These are phyloP conservation scores for Acephala macrosclerotiorum DNA, from an alignment of 2,329 filamentous ascomycete genomes.

Conservation along the genomic window DNA sequence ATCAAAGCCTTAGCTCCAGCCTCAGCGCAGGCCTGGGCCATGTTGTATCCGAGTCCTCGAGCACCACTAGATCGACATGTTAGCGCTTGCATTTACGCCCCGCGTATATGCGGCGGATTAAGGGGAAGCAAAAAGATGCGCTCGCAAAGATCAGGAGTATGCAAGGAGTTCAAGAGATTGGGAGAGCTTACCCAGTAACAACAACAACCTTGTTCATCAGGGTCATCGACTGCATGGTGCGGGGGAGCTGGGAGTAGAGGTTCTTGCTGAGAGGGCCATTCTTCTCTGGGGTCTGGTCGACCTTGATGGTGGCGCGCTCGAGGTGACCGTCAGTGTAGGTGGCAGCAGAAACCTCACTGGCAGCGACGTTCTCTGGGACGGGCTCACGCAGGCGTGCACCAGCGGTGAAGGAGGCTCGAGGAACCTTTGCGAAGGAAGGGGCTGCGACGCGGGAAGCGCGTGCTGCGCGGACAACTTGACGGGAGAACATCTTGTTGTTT, in stretches of 20 bases:
- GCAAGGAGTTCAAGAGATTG: neutral
- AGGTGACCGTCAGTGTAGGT: constrained; percentile 35
- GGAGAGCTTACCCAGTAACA: constrained; percentile 69
- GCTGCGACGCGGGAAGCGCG: constrained; percentile 21
- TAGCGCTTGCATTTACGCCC: constrained; percentile 29
- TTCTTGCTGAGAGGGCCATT: constrained; percentile 57
- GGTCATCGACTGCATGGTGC: constrained; percentile 73
- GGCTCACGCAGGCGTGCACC: constrained; percentile 32
- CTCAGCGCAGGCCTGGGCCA: constrained; percentile 80
- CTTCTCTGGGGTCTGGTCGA: constrained; percentile 32
- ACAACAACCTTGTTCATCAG: constrained; percentile 75
- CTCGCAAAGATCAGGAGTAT: neutral
- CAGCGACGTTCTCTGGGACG: constrained; percentile 37
- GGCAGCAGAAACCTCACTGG: constrained; percentile 39
- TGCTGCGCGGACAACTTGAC: constrained; percentile 32
- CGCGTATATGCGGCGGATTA: neutral
- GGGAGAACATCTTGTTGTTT: constrained; percentile 35
- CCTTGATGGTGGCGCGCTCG: constrained; percentile 36
- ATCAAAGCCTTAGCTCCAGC: constrained; percentile 76
- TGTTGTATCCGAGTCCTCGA: constrained; percentile 79
- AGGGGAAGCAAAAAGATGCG: neutral
- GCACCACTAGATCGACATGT: constrained; percentile 62
- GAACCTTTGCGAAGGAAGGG: constrained; percentile 27
- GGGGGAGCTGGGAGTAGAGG: constrained; percentile 63
- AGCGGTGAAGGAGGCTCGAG: constrained; percentile 37